These are phyloP conservation scores for Oxytropis ochrocephala DNA, from an alignment of 306 rosid genomes.

Conservation along the genomic window DNA sequence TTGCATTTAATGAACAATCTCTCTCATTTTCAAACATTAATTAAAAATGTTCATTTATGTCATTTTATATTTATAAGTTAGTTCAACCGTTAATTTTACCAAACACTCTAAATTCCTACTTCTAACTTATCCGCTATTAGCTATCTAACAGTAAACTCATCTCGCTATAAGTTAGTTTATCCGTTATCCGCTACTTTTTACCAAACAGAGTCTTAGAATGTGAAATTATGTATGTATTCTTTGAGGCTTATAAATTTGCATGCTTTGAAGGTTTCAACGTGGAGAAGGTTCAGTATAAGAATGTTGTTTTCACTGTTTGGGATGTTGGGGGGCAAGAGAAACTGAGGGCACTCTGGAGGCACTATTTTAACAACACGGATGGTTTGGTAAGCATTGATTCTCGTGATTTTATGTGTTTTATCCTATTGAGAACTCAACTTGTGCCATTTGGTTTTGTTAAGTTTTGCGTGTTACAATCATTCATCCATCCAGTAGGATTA, in stretches of 20 bases:
- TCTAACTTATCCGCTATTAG: too few relatives aligned
- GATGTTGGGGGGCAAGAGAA: conserved; percentile 99
- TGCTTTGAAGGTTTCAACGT: conserved; percentile 75
- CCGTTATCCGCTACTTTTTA: too few relatives aligned
- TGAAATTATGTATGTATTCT: not conserved
- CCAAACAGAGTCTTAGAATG: not conserved
- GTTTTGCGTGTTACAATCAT: not conserved
- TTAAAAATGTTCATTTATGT: too few relatives aligned
- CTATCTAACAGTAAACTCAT: too few relatives aligned
- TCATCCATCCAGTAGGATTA: not conserved
- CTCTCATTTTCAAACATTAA: too few relatives aligned
- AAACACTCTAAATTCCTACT: too few relatives aligned
- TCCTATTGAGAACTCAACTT: not conserved
- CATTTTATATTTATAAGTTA: too few relatives aligned
- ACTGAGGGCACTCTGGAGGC: conserved; percentile 97
- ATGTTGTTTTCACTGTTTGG: conserved; percentile 97
- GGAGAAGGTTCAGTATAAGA: conserved; percentile 97
- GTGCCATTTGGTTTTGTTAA: conserved; percentile 1
- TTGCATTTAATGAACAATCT: too few relatives aligned
- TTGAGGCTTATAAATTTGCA: not conserved
- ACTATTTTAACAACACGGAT: conserved; percentile 94
- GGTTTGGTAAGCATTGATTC: conserved; percentile 62
- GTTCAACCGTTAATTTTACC: too few relatives aligned
- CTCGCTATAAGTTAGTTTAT: too few relatives aligned
- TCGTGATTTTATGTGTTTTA: not conserved